Evolutionary conservation across 768 basidiomycete species (phyloP), one percentile per base, ranked within the genome.

Genomic region (Saitozyma sp.): DNA sequence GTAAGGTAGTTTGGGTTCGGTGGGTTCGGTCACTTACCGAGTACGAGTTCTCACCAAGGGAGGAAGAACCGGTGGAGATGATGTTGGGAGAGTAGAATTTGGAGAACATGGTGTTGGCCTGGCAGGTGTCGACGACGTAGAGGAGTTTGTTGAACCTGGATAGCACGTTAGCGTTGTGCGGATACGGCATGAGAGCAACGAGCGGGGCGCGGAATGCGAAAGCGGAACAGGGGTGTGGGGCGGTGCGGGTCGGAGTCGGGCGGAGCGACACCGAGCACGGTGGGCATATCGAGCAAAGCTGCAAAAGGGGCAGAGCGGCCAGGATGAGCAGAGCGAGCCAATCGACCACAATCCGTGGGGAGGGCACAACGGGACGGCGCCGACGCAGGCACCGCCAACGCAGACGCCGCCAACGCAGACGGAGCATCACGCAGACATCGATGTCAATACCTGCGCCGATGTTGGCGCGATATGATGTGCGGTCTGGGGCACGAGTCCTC

Each of bases 111-210:
- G 91, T 91, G 75, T 92, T 95, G 37, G 95, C 96, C 80, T 99
- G 93, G 76, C 95, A 99, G 0, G 95, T 98, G 73, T 99, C 95
- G 62, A 94, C 88, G 90, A 98, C 97, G 83, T 95, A 96, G 73
- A 99, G 85, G 54, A 99, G 86, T 78, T 95, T 91, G 79, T 97
- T 94, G 82, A 97, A 99, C 58, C 88, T 89, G 69, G 52, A 29
- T 29, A 5, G 38, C 10, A 29, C 38, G 56, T 61, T 46, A 64
- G 38, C 40, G 49, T 29, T 29, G 29, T 29, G 29, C 29, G 29
- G 29, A 29, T 29, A 29, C 29, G 5, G 29, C 29, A 45, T 17
- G 8, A 19, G 10, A 37, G 54, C 9, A 8, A 2, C 16, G 29
- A 29, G 29, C 29, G 29, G 29, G 29, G 29, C 5, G 29, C 29